These are phyloP conservation scores for Wickerhamiella azyma DNA, from an alignment of 805 yeast species.

Conservation along the genomic window DNA sequence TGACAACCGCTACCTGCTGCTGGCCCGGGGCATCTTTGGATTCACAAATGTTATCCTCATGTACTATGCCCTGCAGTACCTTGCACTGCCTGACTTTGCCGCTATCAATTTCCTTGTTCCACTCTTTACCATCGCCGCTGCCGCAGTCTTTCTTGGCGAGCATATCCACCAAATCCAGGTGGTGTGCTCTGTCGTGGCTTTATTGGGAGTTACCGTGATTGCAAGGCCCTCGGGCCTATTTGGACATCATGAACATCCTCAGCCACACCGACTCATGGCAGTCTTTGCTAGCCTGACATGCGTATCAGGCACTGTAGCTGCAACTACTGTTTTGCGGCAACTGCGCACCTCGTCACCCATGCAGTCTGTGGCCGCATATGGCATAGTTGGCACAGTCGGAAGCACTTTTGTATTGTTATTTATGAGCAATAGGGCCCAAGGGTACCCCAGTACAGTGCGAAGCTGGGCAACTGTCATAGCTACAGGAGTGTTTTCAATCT, in stretches of 20 bases:
- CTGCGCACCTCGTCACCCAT: conserved; percentile 55
- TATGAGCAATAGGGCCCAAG: conserved; percentile 28
- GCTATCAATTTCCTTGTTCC: conserved; percentile 71
- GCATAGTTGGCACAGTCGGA: conserved; percentile 43
- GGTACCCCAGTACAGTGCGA: not conserved
- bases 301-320: not conserved
- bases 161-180: conserved; percentile 53
- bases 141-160: conserved; percentile 55
- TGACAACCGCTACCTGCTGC: conserved; percentile 38
- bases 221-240: conserved; percentile 69
- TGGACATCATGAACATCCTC: not conserved
- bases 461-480: conserved; percentile 44
- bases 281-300: not conserved
- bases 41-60: conserved; percentile 69
- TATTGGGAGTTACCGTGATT: conserved; percentile 63
- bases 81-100: conserved; percentile 69
- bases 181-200: conserved; percentile 50
- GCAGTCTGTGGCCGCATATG: conserved; percentile 62
- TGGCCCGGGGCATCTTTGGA: conserved; percentile 58
- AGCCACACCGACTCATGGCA: not conserved
- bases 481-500: conserved; percentile 66
- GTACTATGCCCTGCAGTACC: conserved; percentile 58
- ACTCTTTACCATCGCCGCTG: conserved; percentile 57
- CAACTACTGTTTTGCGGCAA: not conserved
- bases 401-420: conserved; percentile 25